Percentiles rank a stretch among this genome's conserved stretches.
Conservation (phyloP, 352 stramenopile genomes). For the Phytophthora constricta region DNA sequence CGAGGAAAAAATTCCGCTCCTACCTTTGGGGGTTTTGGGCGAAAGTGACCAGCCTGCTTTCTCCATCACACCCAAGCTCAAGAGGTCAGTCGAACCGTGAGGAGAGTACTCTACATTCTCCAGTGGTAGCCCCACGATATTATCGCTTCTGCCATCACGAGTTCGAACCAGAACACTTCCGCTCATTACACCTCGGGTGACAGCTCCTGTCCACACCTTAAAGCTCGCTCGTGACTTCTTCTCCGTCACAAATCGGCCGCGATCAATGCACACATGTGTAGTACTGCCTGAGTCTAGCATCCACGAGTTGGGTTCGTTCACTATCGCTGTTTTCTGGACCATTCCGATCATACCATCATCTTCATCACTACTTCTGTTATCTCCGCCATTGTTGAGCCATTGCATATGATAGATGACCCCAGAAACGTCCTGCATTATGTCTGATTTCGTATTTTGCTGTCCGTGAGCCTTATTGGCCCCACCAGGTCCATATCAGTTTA, state of each 20-base stretch:
- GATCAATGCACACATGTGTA: neutral
- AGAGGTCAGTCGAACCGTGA: too few species aligned
- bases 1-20: too few species aligned
- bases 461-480: too few species aligned
- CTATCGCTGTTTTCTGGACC: neutral
- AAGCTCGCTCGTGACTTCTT: conserved; percentile 4
- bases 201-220: conserved; percentile 4
- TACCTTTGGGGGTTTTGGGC: too few species aligned
- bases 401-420: conserved; percentile 7
- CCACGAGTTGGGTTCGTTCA: neutral
- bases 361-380: conserved; percentile 4
- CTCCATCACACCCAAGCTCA: too few species aligned
- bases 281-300: conserved; percentile 3
- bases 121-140: too few species aligned
- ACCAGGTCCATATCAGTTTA: too few species aligned
- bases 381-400: neutral
- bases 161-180: neutral
- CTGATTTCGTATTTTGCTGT: too few species aligned
- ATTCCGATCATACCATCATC: neutral
- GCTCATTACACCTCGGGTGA: neutral
- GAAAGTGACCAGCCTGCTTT: too few species aligned
- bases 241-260: neutral
- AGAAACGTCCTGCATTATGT: too few species aligned
- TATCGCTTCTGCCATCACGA: neutral
- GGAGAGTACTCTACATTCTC: too few species aligned